Conservation (phyloP, 208 protist genomes). For the Zelonia costaricensis region DNA sequence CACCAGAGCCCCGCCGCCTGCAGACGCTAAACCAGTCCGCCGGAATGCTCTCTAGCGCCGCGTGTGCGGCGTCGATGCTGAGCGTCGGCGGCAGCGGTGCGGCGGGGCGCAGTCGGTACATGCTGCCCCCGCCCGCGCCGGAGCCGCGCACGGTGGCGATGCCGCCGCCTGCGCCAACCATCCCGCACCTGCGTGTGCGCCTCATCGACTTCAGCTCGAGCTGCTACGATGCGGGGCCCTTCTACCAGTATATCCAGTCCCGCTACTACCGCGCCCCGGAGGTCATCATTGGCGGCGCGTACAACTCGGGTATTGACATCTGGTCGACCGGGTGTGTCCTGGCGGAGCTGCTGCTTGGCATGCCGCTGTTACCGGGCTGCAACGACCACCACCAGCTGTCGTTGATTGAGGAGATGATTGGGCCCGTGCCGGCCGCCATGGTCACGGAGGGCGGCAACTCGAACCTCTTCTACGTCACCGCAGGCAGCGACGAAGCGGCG, state of each 20-base stretch:
- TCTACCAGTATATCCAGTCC: slow-evolving; percentile 88
- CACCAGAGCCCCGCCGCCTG: slow-evolving; percentile 34
- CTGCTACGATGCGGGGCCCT: slow-evolving; percentile 90
- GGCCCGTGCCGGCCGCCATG: slow-evolving; percentile 72
- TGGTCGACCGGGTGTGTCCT: slow-evolving; percentile 98
- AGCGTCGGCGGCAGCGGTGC: not conserved
- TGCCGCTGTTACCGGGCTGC: slow-evolving; percentile 94
- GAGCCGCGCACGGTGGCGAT: not conserved
- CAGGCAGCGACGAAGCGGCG: not conserved
- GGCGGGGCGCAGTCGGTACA: not conserved
- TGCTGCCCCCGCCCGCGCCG: not conserved
- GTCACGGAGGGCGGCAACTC: slow-evolving; percentile 49
- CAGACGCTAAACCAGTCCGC: slow-evolving; percentile 32
- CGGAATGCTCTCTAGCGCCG: slow-evolving; percentile 10
- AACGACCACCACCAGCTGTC: slow-evolving; percentile 93
- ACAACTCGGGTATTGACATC: slow-evolving; percentile 95
- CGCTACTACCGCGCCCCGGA: slow-evolving; percentile 98
- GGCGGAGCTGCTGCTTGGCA: slow-evolving; percentile 94
- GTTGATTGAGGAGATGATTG: slow-evolving; percentile 95
- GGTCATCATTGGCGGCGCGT: slow-evolving; percentile 94
- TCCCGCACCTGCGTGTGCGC: slow-evolving; percentile 79
- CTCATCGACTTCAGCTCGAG: slow-evolving; percentile 98
- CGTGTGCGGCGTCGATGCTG: not conserved
- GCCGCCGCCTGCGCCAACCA: not conserved
- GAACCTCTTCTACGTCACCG: slow-evolving; percentile 43